These are phyloP conservation scores for Pisolithus tinctorius DNA, from an alignment of 768 basidiomycete genomes.

Conservation along the genomic window DNA sequence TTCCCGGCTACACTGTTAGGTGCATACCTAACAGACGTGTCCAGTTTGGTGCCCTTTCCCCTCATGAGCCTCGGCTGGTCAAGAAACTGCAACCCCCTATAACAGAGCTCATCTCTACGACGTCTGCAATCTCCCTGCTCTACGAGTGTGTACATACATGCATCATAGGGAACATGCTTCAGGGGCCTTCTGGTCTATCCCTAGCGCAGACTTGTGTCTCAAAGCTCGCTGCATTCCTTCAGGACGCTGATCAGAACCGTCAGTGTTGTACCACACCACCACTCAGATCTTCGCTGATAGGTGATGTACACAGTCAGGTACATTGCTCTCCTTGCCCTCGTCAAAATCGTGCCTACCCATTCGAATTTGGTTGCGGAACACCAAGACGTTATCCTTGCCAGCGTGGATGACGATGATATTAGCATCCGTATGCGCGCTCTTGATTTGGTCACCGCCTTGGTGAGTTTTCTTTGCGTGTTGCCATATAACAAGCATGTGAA, in stretches of 20 bases:
- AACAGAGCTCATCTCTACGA: conserved; percentile 92
- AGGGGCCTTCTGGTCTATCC: conserved; percentile 65
- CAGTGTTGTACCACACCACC: conserved; percentile 30
- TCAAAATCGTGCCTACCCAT: conserved; percentile 91
- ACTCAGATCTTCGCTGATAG: conserved; percentile 10
- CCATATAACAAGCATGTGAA: not conserved
- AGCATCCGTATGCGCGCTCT: conserved; percentile 95
- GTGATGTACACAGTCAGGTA: conserved; percentile 74
- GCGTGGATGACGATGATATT: conserved; percentile 88
- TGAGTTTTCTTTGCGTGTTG: conserved; percentile 26
- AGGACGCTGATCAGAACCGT: conserved; percentile 96
- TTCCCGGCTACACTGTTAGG: not conserved
- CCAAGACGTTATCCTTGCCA: conserved; percentile 84
- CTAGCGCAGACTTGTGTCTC: conserved; percentile 87
- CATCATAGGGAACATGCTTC: conserved; percentile 95
- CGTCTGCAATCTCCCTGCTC: conserved; percentile 88
- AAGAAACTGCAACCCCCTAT: conserved; percentile 93
- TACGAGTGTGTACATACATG: conserved; percentile 99
- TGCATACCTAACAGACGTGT: conserved; percentile 1
- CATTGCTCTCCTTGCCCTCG: conserved; percentile 90
- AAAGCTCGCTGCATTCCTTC: conserved; percentile 86
- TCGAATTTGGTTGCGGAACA: conserved; percentile 87
- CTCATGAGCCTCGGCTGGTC: conserved; percentile 87
- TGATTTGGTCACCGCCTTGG: conserved; percentile 92
- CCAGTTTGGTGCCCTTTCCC: conserved; percentile 90